Evolutionary conservation across 345 rosid genomes (phyloP).

Genomic region (Gossypium mustelinum): DNA sequence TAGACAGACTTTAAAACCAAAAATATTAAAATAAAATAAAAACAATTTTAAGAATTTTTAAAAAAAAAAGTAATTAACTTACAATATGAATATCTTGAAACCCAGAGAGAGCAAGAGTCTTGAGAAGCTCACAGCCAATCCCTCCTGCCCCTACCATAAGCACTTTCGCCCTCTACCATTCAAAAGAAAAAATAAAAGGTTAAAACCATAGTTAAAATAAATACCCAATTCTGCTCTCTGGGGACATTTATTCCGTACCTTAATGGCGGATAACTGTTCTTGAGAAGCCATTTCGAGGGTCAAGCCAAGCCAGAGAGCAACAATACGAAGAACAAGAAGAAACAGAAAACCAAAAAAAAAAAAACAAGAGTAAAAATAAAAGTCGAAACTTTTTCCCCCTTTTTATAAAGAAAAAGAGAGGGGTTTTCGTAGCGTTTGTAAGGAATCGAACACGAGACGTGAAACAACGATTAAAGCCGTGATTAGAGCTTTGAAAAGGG

Average conservation of each 20-base stretch:
- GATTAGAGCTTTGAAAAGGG: constrained; percentile 1
- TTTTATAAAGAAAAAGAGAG: neutral
- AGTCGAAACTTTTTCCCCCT: neutral
- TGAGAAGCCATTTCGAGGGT: constrained; percentile 44
- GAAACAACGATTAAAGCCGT: neutral
- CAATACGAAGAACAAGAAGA: constrained; percentile 15
- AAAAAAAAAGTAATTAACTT: constrained; percentile 21
- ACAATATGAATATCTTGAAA: constrained; percentile 93
- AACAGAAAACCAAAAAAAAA: neutral
- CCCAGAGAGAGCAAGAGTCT: constrained; percentile 91
- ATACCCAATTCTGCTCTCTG: neutral
- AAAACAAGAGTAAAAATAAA: constrained; percentile 13
- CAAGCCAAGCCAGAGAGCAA: neutral
- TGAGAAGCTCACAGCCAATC: constrained; percentile 96
- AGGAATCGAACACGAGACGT: constrained; percentile 43
- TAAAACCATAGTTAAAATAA: neutral
- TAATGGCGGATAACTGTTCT: constrained; percentile 42
- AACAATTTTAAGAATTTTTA: neutral
- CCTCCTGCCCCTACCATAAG: constrained; percentile 99
- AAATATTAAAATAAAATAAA: neutral
- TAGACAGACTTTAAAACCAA: neutral
- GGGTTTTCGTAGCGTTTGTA: neutral
- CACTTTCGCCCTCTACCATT: constrained; percentile 77
- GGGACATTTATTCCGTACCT: constrained; percentile 38
- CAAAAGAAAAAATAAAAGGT: neutral